Evolutionary conservation across 2,329 filamentous ascomycete species (phyloP), one percentile per base, ranked within the genome.

Genomic region (Stemphylium vesicarium): DNA sequence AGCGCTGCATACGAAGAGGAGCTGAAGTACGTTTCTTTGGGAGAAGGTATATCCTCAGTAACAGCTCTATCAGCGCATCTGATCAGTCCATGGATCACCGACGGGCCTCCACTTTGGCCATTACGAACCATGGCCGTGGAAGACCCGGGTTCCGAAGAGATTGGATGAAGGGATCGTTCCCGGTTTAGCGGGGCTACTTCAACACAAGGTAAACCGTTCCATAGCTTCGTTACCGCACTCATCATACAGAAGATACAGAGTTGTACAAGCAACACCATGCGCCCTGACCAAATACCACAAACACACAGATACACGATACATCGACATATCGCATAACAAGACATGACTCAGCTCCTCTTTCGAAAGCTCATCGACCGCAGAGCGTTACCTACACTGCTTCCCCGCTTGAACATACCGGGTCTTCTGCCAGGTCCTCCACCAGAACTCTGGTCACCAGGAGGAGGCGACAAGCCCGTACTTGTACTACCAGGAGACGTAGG

Each of bases 281-380:
- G 39, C 39, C 10, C 13, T 20, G 6, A 4, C 12, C 11, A 33
- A 35, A 40, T 18, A 15, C 20, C 35, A 35, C n/a, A n/a, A 20
- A 43, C 15, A 32, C 9, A 15, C 26, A 29, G 18, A 16, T 13
- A 32, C 40, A 43, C 32, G 26, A 42, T 29, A 32, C 12, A 35
- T 36, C n/a, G 26, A 29, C 26, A 29, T 11, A 9, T 29, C 26
- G 26, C 26, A 29, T 29, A 29, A 29, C 31, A 18, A n/a, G n/a
- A 36, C 31, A 4, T 16, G 12, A 9, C 11, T 61, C 48, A 61
- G 33, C 60, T 57, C 33, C 48, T 56, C 26, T 49, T 50, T 6
- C 56, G 54, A 36, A 61, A 61, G 29, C 57, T 63, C 60, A 63
- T 59, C 1, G 57, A 52, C 41, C 50, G 56, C 47, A 57, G 42